These are phyloP conservation scores for Malbranchea zuffiana DNA, from an alignment of 2,329 filamentous ascomycete species.

Conservation along the genomic window DNA sequence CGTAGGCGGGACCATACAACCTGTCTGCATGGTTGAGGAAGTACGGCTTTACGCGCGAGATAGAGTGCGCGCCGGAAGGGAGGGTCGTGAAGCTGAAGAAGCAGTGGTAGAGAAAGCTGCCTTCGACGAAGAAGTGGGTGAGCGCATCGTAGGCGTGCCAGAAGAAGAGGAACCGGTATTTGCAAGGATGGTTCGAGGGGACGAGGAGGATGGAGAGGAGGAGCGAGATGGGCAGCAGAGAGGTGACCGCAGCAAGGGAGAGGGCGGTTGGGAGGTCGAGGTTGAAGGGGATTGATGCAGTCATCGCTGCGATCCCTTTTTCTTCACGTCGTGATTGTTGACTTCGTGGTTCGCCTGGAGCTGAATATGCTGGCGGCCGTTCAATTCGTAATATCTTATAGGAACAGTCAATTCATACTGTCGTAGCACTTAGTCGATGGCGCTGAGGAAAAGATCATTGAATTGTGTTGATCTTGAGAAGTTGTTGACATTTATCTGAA, in stretches of 20 bases:
- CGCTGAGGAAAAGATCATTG: too few relatives aligned
- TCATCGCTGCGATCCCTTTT: slow-evolving; percentile 3
- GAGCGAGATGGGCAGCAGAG: slow-evolving; percentile 45
- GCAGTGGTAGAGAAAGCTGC: slow-evolving; percentile 84
- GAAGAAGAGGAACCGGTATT: slow-evolving; percentile 69
- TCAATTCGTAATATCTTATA: too few relatives aligned
- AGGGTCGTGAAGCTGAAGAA: slow-evolving; percentile 58
- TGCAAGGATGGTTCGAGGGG: slow-evolving; percentile 42
- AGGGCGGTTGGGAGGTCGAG: slow-evolving; percentile 34
- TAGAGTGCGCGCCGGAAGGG: slow-evolving; percentile 11
- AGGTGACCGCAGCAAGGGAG: slow-evolving; percentile 45
- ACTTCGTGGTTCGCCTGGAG: not conserved
- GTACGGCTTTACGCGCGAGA: slow-evolving; percentile 25
- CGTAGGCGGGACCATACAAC: slow-evolving; percentile 51
- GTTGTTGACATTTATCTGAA: too few relatives aligned
- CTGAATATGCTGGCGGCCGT: too few relatives aligned
- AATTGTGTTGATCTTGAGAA: too few relatives aligned
- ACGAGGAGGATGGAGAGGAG: slow-evolving; percentile 40
- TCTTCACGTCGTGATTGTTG: too few relatives aligned
- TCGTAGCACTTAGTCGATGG: too few relatives aligned
- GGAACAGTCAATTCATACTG: too few relatives aligned
- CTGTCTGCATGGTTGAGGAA: slow-evolving; percentile 45
- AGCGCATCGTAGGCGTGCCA: slow-evolving; percentile 92
- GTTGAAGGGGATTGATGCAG: slow-evolving; percentile 11
- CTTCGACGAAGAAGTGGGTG: slow-evolving; percentile 85